Conservation (phyloP, 2,329 filamentous ascomycete genomes). For the Elsinoe necatrix region DNA sequence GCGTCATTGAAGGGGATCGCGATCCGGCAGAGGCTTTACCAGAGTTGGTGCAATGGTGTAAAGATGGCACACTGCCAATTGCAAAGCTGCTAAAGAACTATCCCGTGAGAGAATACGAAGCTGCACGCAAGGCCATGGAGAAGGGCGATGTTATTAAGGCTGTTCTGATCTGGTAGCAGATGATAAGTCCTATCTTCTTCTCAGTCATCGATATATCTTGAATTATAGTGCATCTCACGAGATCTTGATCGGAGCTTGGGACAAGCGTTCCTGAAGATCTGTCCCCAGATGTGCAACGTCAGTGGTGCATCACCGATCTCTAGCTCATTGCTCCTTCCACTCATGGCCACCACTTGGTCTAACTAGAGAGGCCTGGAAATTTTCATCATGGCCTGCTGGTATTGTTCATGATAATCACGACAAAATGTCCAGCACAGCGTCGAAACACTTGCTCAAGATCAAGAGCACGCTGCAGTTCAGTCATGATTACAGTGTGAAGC, state of each 20-base stretch:
- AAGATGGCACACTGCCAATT: constrained; percentile 36
- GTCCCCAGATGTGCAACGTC: not conserved
- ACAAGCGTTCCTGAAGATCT: constrained; percentile 12
- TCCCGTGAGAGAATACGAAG: constrained; percentile 30
- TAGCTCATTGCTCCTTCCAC: not conserved
- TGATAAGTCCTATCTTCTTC: not conserved
- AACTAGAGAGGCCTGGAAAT: not conserved
- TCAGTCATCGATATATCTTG: not conserved
- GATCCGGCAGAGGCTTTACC: constrained; percentile 34
- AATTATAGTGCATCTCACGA: not conserved
- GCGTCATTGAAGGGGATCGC: constrained; percentile 38
- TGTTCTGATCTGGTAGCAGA: constrained; percentile 31
- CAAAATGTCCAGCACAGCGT: constrained; percentile 14
- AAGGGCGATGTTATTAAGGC: constrained; percentile 32
- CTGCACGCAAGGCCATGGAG: constrained; percentile 32
- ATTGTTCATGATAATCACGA: not conserved
- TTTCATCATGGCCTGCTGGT: not conserved
- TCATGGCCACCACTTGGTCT: not conserved
- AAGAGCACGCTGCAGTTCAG: constrained; percentile 30
- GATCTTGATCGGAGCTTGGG: constrained; percentile 1
- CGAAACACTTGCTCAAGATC: constrained; percentile 18
- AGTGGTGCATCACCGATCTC: constrained; percentile 15
- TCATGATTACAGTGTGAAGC: constrained; percentile 27
- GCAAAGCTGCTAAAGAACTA: constrained; percentile 36
- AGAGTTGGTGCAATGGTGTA: constrained; percentile 38